Evolutionary conservation across 257 asterid genomes (phyloP), one percentile per base, ranked within the genome.

Genomic region (Ophiorrhiza pumila): DNA sequence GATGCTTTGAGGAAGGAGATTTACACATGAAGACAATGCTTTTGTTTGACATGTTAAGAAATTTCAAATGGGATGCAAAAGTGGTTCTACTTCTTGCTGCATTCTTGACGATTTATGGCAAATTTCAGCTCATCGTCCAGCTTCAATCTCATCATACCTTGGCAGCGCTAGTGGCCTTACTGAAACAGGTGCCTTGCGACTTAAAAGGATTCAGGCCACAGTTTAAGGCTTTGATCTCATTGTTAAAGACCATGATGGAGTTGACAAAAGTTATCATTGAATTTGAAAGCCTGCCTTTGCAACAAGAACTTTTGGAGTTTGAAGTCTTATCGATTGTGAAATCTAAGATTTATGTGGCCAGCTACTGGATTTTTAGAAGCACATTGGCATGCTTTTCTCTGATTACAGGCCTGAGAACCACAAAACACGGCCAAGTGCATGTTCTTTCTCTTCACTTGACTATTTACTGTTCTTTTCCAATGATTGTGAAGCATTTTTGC

Each of bases 391-490:
- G 96, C 74, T 74, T 79, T 55, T 81, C 88, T 62, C 82, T 84
- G 7, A 68, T 89, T 50, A 79, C 89, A 56, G 86, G 85, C 80
- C 74, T 83, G 25, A 73, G 86, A 74, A 80, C 77, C 64, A 78
- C 77, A 72, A 82, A 80, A 80, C 77, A 80, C 74, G 88, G 82
- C 89, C 90, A 85, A 91, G 95, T 88, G 96, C 96, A 85, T 88
- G 93, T 86, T 83, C 87, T 83, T 79, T 86, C 89, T 83, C 85
- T 80, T 85, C 75, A 58, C 71, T 76, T 46, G 31, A 12, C 60
- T 64, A n/a, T 68, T 71, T 61, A 29, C 45, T 46, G 3, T 69
- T 13, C 2, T 63, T 34, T 64, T 64, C 68, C 29, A 15, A 17
- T 15, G 43, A 64, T 41, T 22, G 22, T 3, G 3, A 20, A 63